phyloP scores from a whole-genome alignment of 169 alveolate species.

The Plasmodium inui region DNA sequence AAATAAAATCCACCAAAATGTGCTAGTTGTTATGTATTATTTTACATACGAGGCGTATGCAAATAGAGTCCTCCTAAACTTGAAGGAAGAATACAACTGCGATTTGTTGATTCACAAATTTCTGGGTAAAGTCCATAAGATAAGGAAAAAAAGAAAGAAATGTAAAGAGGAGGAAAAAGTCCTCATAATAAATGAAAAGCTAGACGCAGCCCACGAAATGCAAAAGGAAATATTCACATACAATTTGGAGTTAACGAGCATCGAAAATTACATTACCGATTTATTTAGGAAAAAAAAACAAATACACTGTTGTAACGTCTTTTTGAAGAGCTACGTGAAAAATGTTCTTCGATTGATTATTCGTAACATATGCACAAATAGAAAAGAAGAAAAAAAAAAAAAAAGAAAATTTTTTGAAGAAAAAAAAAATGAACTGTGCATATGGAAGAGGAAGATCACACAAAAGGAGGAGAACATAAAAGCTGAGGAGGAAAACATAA shows the following conservation, averaged over 20 bases:
- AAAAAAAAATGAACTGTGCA: slow-evolving; percentile 14
- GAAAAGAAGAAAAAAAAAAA: slow-evolving; percentile 38
- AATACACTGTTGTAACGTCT: not conserved
- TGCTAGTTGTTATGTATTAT: slow-evolving; percentile 1
- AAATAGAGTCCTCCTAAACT: not conserved
- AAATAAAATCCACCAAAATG: slow-evolving; percentile 11
- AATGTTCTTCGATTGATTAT: slow-evolving; percentile 13
- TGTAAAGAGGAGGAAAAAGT: slow-evolving; percentile 52
- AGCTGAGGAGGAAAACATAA: slow-evolving; percentile 28
- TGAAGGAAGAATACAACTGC: slow-evolving; percentile 35
- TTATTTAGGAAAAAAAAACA: slow-evolving; percentile 32
- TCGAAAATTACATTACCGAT: slow-evolving; percentile 23
- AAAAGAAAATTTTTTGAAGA: not conserved
- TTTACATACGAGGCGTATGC: slow-evolving; percentile 38
- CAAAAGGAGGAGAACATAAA: slow-evolving; percentile 28
- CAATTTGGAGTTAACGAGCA: not conserved
- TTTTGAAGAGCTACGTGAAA: slow-evolving; percentile 15
- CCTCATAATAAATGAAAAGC: slow-evolving; percentile 27
- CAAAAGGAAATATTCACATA: slow-evolving; percentile 45
- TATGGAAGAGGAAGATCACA: not conserved
- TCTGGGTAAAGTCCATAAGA: slow-evolving; percentile 8
- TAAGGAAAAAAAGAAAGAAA: slow-evolving; percentile 41
- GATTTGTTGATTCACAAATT: slow-evolving; percentile 27
- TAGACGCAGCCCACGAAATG: slow-evolving; percentile 40
- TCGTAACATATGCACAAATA: slow-evolving; percentile 22